These are phyloP conservation scores for Passalora sequoiae DNA, from an alignment of 2,329 filamentous ascomycete species.

Conservation along the genomic window DNA sequence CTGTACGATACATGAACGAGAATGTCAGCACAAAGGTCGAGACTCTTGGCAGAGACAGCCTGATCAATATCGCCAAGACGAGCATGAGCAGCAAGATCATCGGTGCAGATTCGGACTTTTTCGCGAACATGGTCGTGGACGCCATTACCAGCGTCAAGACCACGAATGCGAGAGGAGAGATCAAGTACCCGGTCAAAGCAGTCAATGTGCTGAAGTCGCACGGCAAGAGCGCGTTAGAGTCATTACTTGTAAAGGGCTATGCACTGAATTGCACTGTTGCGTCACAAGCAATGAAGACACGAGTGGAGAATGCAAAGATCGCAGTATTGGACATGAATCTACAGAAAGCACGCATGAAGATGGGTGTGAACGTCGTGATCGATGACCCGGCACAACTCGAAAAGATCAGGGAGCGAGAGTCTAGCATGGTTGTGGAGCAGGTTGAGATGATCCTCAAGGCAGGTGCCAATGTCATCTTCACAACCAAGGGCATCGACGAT, in stretches of 20 bases:
- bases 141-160: conserved; percentile 93
- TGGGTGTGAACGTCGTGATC: conserved; percentile 96
- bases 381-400: conserved; percentile 96
- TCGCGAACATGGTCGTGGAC: conserved; percentile 94
- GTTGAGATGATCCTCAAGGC: conserved; percentile 98
- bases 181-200: conserved; percentile 97
- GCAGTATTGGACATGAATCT: conserved; percentile 96
- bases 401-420: conserved; percentile 89
- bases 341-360: conserved; percentile 98
- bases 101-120: conserved; percentile 91
- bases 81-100: conserved; percentile 99
- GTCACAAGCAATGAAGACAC: conserved; percentile 94
- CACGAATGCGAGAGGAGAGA: conserved; percentile 80
- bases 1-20: conserved; percentile 97
- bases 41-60: conserved; percentile 78
- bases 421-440: conserved; percentile 86
- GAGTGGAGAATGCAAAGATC: conserved; percentile 90
- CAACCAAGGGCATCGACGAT: conserved; percentile 98
- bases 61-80: conserved; percentile 93
- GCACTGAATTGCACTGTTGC: conserved; percentile 98
- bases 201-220: conserved; percentile 99
- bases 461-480: conserved; percentile 91
- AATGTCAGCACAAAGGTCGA: conserved; percentile 97
- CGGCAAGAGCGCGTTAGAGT: conserved; percentile 86
- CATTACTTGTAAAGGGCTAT: conserved; percentile 88